Evolutionary conservation across 306 rosid species (phyloP).

Genomic region (Cicer judaicum): DNA sequence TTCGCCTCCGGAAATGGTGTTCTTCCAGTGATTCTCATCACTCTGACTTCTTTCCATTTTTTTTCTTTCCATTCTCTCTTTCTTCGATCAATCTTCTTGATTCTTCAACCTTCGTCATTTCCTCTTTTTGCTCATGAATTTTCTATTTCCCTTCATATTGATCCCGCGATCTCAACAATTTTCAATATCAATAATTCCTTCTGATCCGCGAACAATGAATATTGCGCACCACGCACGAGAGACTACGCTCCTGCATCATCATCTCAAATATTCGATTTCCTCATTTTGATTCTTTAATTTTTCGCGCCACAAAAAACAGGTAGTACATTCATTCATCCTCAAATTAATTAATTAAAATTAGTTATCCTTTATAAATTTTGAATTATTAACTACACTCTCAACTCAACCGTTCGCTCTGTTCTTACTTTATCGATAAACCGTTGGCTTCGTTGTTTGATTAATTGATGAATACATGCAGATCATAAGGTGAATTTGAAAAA

Average conservation of each 20-base stretch:
- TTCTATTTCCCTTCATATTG: neutral
- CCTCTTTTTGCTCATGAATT: neutral
- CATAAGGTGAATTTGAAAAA: neutral
- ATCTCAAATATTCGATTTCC: neutral
- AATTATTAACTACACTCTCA: neutral
- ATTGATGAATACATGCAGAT: neutral
- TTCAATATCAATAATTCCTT: neutral
- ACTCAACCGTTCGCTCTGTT: slow-evolving; percentile 14
- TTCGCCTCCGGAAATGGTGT: slow-evolving; percentile 41
- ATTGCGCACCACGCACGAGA: neutral
- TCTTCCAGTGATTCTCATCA: slow-evolving; percentile 46
- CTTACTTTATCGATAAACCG: neutral
- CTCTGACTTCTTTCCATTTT: neutral
- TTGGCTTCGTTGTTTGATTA: slow-evolving; percentile 3
- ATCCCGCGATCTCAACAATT: too few species aligned
- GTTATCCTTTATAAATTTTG: neutral
- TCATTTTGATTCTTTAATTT: slow-evolving; percentile 9
- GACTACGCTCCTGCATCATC: slow-evolving; percentile 7
- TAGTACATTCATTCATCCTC: slow-evolving; percentile 4
- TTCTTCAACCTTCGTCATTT: slow-evolving; percentile 12
- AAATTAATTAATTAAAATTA: neutral
- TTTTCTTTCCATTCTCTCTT: neutral
- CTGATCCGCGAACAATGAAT: neutral
- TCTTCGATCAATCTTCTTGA: neutral
- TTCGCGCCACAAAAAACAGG: slow-evolving; percentile 29